phyloP scores from a whole-genome alignment of 225 moss, liverwort and hornwort genomes.

The Marchantia paleacea region DNA sequence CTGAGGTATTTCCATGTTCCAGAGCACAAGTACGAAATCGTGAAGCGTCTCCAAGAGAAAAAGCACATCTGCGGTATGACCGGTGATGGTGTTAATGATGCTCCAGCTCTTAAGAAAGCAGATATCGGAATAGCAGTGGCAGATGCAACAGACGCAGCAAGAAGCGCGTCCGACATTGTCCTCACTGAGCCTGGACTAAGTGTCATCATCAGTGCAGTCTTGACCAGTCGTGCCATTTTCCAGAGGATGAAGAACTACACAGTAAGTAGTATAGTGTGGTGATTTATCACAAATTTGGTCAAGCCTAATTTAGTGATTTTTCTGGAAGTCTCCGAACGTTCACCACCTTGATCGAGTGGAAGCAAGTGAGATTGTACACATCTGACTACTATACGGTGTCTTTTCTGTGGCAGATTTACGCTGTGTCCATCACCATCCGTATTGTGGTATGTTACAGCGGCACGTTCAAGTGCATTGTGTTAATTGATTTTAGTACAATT shows the following conservation, averaged over 20 bases:
- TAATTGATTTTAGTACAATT: too few species aligned
- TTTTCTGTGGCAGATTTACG: constrained; percentile 52
- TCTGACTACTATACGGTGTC: neutral
- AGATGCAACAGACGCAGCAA: constrained; percentile 34
- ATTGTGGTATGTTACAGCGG: constrained; percentile 43
- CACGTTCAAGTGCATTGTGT: neutral
- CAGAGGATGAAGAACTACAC: constrained; percentile 40
- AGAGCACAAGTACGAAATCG: constrained; percentile 55
- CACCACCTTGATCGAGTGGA: neutral
- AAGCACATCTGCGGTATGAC: constrained; percentile 55
- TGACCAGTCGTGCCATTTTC: constrained; percentile 37
- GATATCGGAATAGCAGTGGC: constrained; percentile 49
- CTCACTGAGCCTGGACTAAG: constrained; percentile 36
- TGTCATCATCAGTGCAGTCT: constrained; percentile 35
- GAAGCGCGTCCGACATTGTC: constrained; percentile 37
- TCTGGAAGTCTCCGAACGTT: neutral
- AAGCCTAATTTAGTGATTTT: neutral
- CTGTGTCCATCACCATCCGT: constrained; percentile 75
- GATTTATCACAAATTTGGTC: neutral
- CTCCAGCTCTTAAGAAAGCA: constrained; percentile 50
- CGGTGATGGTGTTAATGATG: constrained; percentile 51
- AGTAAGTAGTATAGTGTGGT: neutral
- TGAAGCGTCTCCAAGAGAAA: constrained; percentile 37
- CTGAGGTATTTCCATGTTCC: neutral
- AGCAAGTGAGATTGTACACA: neutral